Evolutionary conservation across 2,329 filamentous ascomycete species (phyloP), one percentile per base, ranked within the genome.

Genomic region (Falciphora oryzae): DNA sequence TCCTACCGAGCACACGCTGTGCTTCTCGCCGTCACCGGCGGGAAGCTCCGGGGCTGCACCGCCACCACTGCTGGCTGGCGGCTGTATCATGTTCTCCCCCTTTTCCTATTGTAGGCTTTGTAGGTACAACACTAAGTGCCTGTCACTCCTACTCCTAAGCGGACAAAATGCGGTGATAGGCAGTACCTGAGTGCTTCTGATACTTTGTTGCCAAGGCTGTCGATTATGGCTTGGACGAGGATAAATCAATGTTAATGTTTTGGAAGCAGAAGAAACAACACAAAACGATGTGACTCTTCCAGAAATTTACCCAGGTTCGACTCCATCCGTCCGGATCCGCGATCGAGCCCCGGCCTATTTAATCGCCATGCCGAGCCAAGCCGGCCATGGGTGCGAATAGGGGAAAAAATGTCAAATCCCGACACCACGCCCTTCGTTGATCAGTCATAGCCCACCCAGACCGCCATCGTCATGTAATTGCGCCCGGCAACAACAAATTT

Each of bases 401-500:
- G 38, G 10, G 10, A 35, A 32, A 4, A 50, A 50, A 18, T 22
- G 22, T n/a, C 44, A 53, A 53, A 53, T 53, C 44, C 44, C 44
- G 44, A n/a, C 22, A 44, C 44, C 44, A n/a, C 44, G 7, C 5
- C 18, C 8, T 50, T n/a, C 22, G 7, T 22, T 10, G 7, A 53
- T n/a, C 44, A 53, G 44, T 53, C 44, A 53, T 25, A 22, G 44
- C 44, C 44, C 44, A 53, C 44, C 44, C 44, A 53, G 44, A 11
- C 44, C 29, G 35, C 32, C 18, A 22, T 44, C 44, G 18, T 29
- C 65, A 11, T 31, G 57, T 27, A 16, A 44, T n/a, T 5, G 18
- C 44, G 44, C 44, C 44, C 18, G n/a, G 44, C 38, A 44, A 44
- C 61, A 16, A 58, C 65, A 4, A 62, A 59, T 10, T 58, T 63